A percentile compares a stretch with the other conserved stretches of the same genome.
phyloP scores from a whole-genome alignment of 768 basidiomycete genomes.

The Mycena floridula region DNA sequence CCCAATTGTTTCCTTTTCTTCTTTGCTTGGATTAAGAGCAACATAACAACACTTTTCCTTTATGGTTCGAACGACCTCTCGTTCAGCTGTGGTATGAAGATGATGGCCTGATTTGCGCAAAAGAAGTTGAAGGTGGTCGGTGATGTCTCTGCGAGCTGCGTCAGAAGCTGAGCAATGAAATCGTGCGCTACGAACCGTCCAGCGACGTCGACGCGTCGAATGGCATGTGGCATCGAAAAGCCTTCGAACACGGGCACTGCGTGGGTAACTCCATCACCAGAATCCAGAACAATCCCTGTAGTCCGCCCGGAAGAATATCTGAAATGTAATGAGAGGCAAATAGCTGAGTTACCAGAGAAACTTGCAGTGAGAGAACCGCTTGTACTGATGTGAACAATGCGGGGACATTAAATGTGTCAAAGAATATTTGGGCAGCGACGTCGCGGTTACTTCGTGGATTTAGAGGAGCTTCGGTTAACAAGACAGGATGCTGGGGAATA shows the following conservation, averaged over 20 bases:
- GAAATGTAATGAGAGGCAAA: slow-evolving; percentile 7
- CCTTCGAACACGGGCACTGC: slow-evolving; percentile 99
- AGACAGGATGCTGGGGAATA: slow-evolving; percentile 89
- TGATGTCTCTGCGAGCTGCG: slow-evolving; percentile 68
- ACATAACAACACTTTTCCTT: slow-evolving; percentile 99
- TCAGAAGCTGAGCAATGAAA: slow-evolving; percentile 1
- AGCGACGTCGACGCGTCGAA: slow-evolving; percentile 92
- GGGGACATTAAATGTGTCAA: slow-evolving; percentile 99
- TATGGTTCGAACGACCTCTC: slow-evolving; percentile 93
- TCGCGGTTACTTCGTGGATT: slow-evolving; percentile 97
- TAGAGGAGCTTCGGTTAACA: slow-evolving; percentile 94
- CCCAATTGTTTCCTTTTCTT: slow-evolving; percentile 84
- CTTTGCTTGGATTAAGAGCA: slow-evolving; percentile 86
- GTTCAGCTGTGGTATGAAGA: slow-evolving; percentile 94
- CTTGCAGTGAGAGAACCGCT: slow-evolving; percentile 92
- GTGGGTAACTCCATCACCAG: slow-evolving; percentile 97
- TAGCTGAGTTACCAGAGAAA: too few species aligned
- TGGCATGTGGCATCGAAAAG: slow-evolving; percentile 98
- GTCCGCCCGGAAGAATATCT: slow-evolving; percentile 98
- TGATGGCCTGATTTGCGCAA: slow-evolving; percentile 93
- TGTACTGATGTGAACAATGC: slow-evolving; percentile 96
- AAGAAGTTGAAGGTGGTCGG: slow-evolving; percentile 91
- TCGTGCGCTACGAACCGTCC: slow-evolving; percentile 80
- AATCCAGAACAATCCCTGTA: slow-evolving; percentile 98
- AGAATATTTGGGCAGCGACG: slow-evolving; percentile 96